phyloP scores from a whole-genome alignment of 1,284 basidiomycete genomes.

The Amylostereum areolatum region DNA sequence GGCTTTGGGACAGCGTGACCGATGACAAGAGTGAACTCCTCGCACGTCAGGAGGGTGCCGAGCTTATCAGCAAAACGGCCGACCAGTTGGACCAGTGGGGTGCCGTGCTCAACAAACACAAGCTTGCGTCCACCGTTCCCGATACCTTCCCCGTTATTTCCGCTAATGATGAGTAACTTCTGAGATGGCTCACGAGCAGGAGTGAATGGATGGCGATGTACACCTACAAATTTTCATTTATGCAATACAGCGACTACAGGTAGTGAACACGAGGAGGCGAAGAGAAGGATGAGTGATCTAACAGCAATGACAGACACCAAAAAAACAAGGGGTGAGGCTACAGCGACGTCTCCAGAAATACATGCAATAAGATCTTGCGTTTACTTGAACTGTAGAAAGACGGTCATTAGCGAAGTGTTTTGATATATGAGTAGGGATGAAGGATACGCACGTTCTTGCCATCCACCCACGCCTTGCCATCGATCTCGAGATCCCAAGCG shows the following conservation, averaged over 20 bases:
- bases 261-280: background rate
- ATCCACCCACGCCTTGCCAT: slow-evolving; percentile 83
- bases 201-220: too few relatives aligned
- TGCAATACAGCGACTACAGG: background rate
- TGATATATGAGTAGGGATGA: background rate
- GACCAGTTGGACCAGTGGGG: too few relatives aligned
- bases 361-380: background rate
- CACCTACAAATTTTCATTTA: background rate
- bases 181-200: too few relatives aligned
- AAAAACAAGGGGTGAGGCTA: background rate
- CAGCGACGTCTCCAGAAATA: background rate
- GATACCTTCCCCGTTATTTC: too few relatives aligned
- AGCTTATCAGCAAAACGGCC: too few relatives aligned
- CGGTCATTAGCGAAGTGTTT: background rate
- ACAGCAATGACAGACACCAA: background rate
- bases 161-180: too few relatives aligned
- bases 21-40: too few relatives aligned
- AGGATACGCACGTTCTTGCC: slow-evolving; percentile 66
- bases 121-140: too few relatives aligned
- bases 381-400: slow-evolving; percentile 25
- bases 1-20: too few relatives aligned
- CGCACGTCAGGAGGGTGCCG: too few relatives aligned
- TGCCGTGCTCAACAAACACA: too few relatives aligned
- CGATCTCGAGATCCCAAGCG: slow-evolving; percentile 85
- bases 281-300: background rate